Percentiles rank a stretch among this genome's conserved stretches.
phyloP scores from a whole-genome alignment of 2,329 filamentous ascomycete species.

The Phialophora chinensis region DNA sequence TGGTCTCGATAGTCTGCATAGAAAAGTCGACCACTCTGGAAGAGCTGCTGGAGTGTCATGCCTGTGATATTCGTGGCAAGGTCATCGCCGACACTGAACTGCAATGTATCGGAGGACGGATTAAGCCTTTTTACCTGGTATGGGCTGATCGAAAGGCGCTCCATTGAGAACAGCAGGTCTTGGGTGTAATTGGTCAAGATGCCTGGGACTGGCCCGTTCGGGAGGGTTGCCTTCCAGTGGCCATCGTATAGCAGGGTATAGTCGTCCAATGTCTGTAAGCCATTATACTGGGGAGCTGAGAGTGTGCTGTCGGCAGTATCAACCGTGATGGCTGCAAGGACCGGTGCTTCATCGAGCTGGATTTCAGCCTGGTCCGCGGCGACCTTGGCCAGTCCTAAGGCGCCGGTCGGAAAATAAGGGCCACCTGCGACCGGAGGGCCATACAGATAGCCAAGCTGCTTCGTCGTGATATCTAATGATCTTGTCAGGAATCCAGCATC shows the following conservation, averaged over 20 bases:
- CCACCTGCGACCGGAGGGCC: slow-evolving; percentile 23
- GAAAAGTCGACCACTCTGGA: slow-evolving; percentile 19
- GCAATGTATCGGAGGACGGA: slow-evolving; percentile 20
- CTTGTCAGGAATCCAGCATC: slow-evolving; percentile 9
- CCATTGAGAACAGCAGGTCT: slow-evolving; percentile 25
- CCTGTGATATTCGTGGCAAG: slow-evolving; percentile 17
- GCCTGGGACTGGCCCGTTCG: slow-evolving; percentile 18
- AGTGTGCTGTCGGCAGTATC: slow-evolving; percentile 13
- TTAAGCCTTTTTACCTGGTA: slow-evolving; percentile 26
- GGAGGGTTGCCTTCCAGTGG: slow-evolving; percentile 21
- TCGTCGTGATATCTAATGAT: slow-evolving; percentile 13
- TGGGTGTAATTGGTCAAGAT: slow-evolving; percentile 24
- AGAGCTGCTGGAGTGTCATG: slow-evolving; percentile 22
- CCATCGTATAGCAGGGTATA: slow-evolving; percentile 23
- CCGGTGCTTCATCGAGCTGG: slow-evolving; percentile 23
- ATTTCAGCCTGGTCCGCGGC: slow-evolving; percentile 22
- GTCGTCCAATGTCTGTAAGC: slow-evolving; percentile 25
- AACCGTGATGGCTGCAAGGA: slow-evolving; percentile 14
- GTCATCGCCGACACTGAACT: slow-evolving; percentile 22
- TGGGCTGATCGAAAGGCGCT: slow-evolving; percentile 22
- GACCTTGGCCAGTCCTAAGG: slow-evolving; percentile 16
- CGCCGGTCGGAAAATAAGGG: slow-evolving; percentile 20
- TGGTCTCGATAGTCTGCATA: slow-evolving; percentile 27
- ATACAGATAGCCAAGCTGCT: slow-evolving; percentile 21
- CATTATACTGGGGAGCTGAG: slow-evolving; percentile 20